These are phyloP conservation scores for Pleurotus giganteus DNA, from an alignment of 768 basidiomycete species.

Conservation along the genomic window DNA sequence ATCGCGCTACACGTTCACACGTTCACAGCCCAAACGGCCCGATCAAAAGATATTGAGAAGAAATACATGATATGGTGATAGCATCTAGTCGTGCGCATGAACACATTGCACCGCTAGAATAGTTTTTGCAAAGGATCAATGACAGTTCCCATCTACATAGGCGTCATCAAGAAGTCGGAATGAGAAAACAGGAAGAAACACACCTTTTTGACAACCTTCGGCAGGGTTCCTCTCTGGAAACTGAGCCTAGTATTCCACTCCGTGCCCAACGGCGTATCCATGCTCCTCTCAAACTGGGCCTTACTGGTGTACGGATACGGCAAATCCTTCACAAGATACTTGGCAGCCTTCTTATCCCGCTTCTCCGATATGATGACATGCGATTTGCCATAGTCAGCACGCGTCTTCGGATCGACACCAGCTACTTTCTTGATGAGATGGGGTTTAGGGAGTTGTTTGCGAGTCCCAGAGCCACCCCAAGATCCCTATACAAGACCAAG, in stretches of 20 bases:
- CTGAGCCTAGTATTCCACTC: constrained; percentile 93
- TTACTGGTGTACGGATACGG: constrained; percentile 94
- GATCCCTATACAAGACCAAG: constrained; percentile 62
- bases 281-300: constrained; percentile 85
- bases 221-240: constrained; percentile 83
- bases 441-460: constrained; percentile 56
- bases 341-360: constrained; percentile 88
- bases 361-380: constrained; percentile 96
- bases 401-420: constrained; percentile 74
- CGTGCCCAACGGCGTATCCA: constrained; percentile 77
- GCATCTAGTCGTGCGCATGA: no score
- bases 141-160: constrained; percentile 59
- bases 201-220: constrained; percentile 86
- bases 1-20: no score
- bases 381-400: constrained; percentile 81
- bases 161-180: constrained; percentile 9
- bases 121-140: constrained; percentile 68
- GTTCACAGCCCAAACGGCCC: no score
- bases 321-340: constrained; percentile 87
- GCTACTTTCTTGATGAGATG: constrained; percentile 78
- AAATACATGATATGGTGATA: no score
- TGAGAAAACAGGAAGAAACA: constrained; percentile 9
- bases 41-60: no score
- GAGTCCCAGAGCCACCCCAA: constrained; percentile 84
- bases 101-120: no score